Evolutionary conservation across 2,329 filamentous ascomycete species (phyloP).

Genomic region (Hymenoscyphus repandus): DNA sequence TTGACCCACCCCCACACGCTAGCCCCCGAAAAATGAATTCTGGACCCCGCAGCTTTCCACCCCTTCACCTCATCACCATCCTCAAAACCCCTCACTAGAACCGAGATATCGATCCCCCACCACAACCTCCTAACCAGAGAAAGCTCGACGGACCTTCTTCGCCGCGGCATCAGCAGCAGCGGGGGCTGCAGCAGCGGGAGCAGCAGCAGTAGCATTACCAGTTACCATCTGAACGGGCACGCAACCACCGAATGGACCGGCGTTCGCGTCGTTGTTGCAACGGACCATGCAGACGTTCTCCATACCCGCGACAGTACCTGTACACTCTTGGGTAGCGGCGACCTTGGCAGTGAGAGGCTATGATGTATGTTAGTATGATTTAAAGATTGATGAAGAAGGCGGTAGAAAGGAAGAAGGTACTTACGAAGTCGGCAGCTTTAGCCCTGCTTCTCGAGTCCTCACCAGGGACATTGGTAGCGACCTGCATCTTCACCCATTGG

Average conservation of each 20-base stretch:
- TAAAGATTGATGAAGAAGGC: too few species aligned
- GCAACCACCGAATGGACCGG: slow-evolving; percentile 58
- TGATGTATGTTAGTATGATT: background rate
- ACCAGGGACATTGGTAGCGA: slow-evolving; percentile 48
- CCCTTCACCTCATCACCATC: background rate
- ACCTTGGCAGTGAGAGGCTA: slow-evolving; percentile 54
- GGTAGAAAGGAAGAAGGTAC: slow-evolving; percentile 2
- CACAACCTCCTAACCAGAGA: background rate
- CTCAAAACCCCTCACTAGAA: background rate
- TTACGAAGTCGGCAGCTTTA: slow-evolving; percentile 31
- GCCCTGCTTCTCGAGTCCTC: slow-evolving; percentile 39
- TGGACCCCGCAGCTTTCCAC: background rate
- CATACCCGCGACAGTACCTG: slow-evolving; percentile 54
- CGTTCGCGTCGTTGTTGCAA: slow-evolving; percentile 54
- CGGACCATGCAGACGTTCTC: slow-evolving; percentile 57
- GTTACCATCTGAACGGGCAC: slow-evolving; percentile 47
- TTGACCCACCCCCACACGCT: too few species aligned
- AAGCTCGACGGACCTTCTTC: background rate
- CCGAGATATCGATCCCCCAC: background rate
- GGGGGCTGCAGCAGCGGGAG: background rate
- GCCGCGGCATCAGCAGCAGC: background rate
- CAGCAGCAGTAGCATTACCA: slow-evolving; percentile 13
- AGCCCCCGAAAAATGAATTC: too few species aligned
- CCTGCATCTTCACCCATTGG: slow-evolving; percentile 48
- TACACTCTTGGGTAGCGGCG: slow-evolving; percentile 50